Evolutionary conservation across 768 basidiomycete species (phyloP).

Genomic region (Tricholoma sp.): DNA sequence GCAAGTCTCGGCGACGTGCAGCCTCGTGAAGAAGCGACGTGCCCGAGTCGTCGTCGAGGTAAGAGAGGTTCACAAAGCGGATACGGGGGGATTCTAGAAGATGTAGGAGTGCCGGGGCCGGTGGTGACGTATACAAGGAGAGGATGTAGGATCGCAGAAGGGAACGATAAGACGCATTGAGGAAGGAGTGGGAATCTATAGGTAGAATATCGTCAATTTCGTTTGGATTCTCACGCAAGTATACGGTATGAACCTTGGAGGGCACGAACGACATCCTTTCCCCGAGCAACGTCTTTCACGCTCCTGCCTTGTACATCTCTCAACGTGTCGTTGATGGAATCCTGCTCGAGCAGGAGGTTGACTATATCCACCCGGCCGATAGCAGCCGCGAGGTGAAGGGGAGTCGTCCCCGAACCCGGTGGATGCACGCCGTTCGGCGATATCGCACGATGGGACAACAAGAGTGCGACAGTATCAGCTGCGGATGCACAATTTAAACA

Average conservation of each 20-base stretch:
- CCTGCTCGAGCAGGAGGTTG: slow-evolving; percentile 70
- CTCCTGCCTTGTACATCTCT: slow-evolving; percentile 63
- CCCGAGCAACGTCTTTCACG: slow-evolving; percentile 66
- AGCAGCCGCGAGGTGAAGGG: slow-evolving; percentile 63
- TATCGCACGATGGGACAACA: slow-evolving; percentile 69
- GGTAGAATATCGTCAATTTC: not conserved
- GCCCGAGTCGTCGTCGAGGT: slow-evolving; percentile 75
- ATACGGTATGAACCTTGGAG: slow-evolving; percentile 63
- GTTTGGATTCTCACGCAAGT: too few species aligned
- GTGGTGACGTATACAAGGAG: slow-evolving; percentile 40
- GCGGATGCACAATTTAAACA: slow-evolving; percentile 6
- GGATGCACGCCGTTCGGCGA: slow-evolving; percentile 78
- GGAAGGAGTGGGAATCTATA: slow-evolving; percentile 56
- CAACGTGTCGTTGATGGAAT: slow-evolving; percentile 72
- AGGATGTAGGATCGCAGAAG: slow-evolving; percentile 68
- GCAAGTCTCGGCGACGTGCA: slow-evolving; percentile 71
- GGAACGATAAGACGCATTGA: slow-evolving; percentile 71
- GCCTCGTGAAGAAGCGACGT: slow-evolving; percentile 84
- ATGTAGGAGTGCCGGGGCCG: slow-evolving; percentile 41
- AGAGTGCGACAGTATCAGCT: slow-evolving; percentile 64
- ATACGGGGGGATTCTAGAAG: slow-evolving; percentile 67
- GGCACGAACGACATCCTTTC: slow-evolving; percentile 56
- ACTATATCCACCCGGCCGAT: slow-evolving; percentile 72
- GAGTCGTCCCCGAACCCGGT: slow-evolving; percentile 66
- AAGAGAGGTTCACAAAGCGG: slow-evolving; percentile 68